Conservation (phyloP, 352 stramenopile genomes). For the Globisporangium spinosum region DNA sequence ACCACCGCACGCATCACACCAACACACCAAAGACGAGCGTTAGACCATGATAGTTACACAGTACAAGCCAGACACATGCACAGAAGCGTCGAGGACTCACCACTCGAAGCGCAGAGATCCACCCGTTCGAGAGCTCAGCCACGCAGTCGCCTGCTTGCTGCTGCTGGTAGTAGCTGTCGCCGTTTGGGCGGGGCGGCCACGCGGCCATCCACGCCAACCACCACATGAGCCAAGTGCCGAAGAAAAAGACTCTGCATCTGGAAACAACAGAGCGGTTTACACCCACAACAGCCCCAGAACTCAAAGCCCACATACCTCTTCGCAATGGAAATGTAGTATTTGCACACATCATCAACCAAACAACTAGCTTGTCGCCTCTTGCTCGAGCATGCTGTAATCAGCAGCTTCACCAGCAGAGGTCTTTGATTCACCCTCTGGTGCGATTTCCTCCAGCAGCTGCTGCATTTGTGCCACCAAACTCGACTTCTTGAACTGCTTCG, state of each 20-base stretch:
- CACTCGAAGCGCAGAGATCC: constrained; percentile 13
- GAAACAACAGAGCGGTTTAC: not conserved
- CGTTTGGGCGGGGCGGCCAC: constrained; percentile 1
- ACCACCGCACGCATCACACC: constrained; percentile 5
- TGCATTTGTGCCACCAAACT: constrained; percentile 47
- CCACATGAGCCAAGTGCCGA: not conserved
- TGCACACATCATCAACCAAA: constrained; percentile 6
- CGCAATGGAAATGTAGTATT: not conserved
- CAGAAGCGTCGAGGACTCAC: not conserved
- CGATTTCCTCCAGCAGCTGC: constrained; percentile 38
- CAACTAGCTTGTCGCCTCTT: constrained; percentile 1
- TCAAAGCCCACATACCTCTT: not conserved
- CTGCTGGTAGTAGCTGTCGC: not conserved
- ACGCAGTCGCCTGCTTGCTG: not conserved
- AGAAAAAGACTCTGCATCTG: not conserved
- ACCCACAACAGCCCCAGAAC: not conserved
- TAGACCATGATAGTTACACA: too few species aligned
- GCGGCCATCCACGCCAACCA: not conserved
- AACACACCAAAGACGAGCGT: too few species aligned
- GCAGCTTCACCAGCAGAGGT: not conserved
- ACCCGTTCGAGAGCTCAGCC: constrained; percentile 11
- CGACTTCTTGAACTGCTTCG: constrained; percentile 68
- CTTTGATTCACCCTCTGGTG: constrained; percentile 53
- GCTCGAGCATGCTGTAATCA: constrained; percentile 3
- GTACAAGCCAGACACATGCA: too few species aligned